These are phyloP conservation scores for Diaporthe nobilis DNA, from an alignment of 2,329 filamentous ascomycete species.

Conservation along the genomic window DNA sequence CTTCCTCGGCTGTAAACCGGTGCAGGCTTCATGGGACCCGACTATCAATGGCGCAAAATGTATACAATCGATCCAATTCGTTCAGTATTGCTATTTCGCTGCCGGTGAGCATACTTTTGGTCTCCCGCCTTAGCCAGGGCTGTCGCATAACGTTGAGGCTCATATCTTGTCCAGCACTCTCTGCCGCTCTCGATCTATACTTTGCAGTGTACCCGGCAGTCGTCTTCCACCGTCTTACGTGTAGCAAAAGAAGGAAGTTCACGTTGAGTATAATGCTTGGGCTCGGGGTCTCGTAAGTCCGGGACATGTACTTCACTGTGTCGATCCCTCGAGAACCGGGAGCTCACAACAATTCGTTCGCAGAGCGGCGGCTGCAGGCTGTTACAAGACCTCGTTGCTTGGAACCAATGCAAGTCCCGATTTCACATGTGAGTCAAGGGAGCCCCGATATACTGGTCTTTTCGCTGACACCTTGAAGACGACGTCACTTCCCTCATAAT, in stretches of 20 bases:
- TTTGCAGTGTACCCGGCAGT: slow-evolving; percentile 20
- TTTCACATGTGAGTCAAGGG: neutral
- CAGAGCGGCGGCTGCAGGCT: slow-evolving; percentile 19
- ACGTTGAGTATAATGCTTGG: slow-evolving; percentile 24
- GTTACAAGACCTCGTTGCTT: slow-evolving; percentile 10
- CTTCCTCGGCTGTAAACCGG: slow-evolving; percentile 2
- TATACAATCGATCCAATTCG: slow-evolving; percentile 12
- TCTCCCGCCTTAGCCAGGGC: too few species aligned
- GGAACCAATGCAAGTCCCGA: slow-evolving; percentile 16
- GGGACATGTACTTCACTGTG: too few species aligned
- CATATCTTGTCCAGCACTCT: neutral
- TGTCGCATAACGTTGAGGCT: neutral
- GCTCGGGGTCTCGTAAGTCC: slow-evolving; percentile 7
- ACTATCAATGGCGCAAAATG: neutral
- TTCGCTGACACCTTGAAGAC: neutral
- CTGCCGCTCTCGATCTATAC: slow-evolving; percentile 24
- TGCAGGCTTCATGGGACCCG: slow-evolving; percentile 2
- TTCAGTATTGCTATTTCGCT: slow-evolving; percentile 19
- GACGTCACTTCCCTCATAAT: neutral
- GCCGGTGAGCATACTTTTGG: neutral
- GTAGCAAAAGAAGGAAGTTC: slow-evolving; percentile 14
- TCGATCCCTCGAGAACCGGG: neutral
- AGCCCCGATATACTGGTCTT: neutral
- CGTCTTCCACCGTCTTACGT: slow-evolving; percentile 13
- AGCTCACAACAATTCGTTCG: neutral